Percentiles rank a stretch among this genome's conserved stretches.
Evolutionary conservation across 2,329 filamentous ascomycete species (phyloP).

Genomic region (Cladosporium sp.): DNA sequence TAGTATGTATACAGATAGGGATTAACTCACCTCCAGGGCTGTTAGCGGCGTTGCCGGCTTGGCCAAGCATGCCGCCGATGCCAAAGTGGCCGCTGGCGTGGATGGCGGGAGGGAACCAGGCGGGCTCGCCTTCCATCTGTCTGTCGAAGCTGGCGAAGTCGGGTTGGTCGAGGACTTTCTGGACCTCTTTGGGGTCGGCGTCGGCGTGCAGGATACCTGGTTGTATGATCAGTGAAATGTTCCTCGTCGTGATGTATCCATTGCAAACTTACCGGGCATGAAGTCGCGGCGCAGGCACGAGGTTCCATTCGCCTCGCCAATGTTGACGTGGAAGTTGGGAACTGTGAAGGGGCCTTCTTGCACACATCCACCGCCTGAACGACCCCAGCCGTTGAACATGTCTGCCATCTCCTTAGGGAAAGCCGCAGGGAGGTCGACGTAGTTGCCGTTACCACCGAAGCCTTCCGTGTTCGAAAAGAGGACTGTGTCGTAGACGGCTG

Average conservation of each 20-base stretch:
- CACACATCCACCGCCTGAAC: conserved; percentile 25
- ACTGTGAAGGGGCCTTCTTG: conserved; percentile 31
- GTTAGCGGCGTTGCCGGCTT: conserved; percentile 27
- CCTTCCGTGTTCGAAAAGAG: conserved; percentile 17
- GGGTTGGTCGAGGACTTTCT: conserved; percentile 20
- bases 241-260: not conserved
- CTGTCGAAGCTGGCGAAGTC: conserved; percentile 25
- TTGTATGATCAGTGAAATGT: not conserved
- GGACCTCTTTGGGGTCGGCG: conserved; percentile 17
- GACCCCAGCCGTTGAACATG: conserved; percentile 5
- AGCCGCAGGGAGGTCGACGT: not conserved
- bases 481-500: conserved; percentile 21
- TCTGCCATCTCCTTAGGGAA: conserved; percentile 5
- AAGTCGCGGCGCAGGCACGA: conserved; percentile 11
- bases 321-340: conserved; percentile 15
- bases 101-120: conserved; percentile 1
- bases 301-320: conserved; percentile 16
- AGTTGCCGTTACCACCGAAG: conserved; percentile 26
- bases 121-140: conserved; percentile 22
- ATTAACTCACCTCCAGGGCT: conserved; percentile 22
- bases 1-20: not conserved
- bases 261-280: not conserved
- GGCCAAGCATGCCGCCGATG: conserved; percentile 24
- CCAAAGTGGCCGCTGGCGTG: conserved; percentile 28
- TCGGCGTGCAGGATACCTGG: not conserved